Evolutionary conservation across 352 stramenopile species (phyloP).

Genomic region (Globisporangium paddicum): DNA sequence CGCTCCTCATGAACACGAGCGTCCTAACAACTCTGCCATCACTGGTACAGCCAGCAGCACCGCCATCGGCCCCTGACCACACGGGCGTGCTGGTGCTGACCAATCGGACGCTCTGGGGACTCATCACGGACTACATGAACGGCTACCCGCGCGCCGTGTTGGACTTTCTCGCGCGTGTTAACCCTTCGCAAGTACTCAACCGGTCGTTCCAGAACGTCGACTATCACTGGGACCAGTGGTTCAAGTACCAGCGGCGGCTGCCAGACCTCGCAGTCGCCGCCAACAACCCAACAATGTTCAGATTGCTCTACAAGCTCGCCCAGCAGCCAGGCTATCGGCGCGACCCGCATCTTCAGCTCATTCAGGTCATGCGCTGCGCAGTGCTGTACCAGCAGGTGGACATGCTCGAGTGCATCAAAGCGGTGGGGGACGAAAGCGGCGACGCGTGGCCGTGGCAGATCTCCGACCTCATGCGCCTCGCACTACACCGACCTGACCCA

Average conservation of each 20-base stretch:
- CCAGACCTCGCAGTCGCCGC: constrained; percentile 5
- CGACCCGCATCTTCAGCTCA: background rate
- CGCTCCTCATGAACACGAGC: too few species aligned
- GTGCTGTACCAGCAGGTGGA: constrained; percentile 3
- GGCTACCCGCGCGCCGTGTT: background rate
- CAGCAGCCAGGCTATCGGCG: background rate
- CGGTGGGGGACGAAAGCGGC: background rate
- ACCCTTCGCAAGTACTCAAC: background rate
- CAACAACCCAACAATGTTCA: constrained; percentile 1
- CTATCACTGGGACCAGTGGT: background rate
- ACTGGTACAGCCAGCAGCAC: too few species aligned
- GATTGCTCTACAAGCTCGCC: background rate
- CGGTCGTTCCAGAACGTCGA: background rate
- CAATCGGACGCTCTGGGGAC: background rate
- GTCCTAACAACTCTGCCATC: too few species aligned
- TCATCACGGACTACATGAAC: background rate
- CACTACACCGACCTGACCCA: background rate
- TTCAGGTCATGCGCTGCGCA: background rate
- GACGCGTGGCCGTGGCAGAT: background rate
- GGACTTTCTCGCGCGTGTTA: background rate
- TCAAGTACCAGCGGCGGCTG: background rate
- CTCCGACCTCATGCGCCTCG: background rate
- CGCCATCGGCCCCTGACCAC: too few species aligned
- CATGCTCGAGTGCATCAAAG: constrained; percentile 5
- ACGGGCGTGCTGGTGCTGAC: background rate